These are phyloP conservation scores for Penicillium occitanis DNA, from an alignment of 2,329 filamentous ascomycete genomes.

Conservation along the genomic window DNA sequence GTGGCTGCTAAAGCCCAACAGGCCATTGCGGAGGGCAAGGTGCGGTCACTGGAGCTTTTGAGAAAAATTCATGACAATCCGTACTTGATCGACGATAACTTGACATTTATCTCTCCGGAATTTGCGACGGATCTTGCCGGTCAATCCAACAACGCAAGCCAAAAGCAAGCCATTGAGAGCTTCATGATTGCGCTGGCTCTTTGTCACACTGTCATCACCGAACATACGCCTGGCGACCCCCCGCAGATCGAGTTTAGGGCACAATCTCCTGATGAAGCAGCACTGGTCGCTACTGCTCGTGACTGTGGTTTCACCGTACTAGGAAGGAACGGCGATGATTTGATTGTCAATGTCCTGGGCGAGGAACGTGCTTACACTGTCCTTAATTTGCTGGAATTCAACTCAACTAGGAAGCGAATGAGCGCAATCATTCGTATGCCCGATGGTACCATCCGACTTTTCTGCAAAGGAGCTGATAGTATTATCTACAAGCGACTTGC, in stretches of 20 bases:
- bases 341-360: constrained; percentile 83
- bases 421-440: constrained; percentile 96
- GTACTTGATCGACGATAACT: constrained; percentile 81
- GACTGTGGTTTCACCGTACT: constrained; percentile 95
- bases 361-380: constrained; percentile 81
- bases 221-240: constrained; percentile 82
- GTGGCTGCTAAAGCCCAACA: constrained; percentile 70
- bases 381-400: constrained; percentile 95
- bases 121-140: constrained; percentile 82
- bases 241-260: constrained; percentile 94
- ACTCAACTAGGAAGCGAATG: constrained; percentile 95
- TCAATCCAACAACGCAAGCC: constrained; percentile 66
- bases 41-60: constrained; percentile 68
- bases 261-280: constrained; percentile 94
- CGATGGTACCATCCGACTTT: constrained; percentile 80
- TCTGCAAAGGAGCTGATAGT: constrained; percentile 97
- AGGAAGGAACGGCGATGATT: constrained; percentile 73
- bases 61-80: constrained; percentile 82
- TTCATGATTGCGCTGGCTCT: constrained; percentile 95
- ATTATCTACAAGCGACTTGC: constrained; percentile 92
- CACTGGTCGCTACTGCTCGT: constrained; percentile 86
- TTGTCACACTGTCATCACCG: constrained; percentile 95
- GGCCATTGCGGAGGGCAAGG: constrained; percentile 77
- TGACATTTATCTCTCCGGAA: constrained; percentile 90
- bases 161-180: constrained; percentile 74